Evolutionary conservation across 2,329 filamentous ascomycete species (phyloP).

Genomic region (Colletotrichum sp.): DNA sequence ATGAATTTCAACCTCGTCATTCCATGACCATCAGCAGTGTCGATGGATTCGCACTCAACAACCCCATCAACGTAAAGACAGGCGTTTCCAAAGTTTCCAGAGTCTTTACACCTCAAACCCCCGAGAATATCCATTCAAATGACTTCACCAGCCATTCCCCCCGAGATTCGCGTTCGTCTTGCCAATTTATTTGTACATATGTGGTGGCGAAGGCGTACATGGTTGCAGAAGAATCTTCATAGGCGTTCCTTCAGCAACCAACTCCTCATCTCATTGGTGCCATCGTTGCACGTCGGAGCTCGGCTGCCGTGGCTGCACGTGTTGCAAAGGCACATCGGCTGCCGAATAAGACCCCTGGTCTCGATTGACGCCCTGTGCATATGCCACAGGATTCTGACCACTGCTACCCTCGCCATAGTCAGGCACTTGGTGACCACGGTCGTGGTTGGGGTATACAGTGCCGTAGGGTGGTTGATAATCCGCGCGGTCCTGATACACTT

Average conservation of each 20-base stretch:
- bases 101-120: not conserved
- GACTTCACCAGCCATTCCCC: not conserved
- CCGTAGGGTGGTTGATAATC: not conserved
- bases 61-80: not conserved
- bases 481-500: not conserved
- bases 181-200: not conserved
- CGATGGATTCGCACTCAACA: not conserved
- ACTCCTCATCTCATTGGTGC: not conserved
- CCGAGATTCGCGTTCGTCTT: not conserved
- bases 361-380: not conserved
- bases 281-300: not conserved
- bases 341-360: not conserved
- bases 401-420: not conserved
- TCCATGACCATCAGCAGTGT: not conserved
- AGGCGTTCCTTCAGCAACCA: not conserved
- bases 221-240: not conserved
- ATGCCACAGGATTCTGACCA: not conserved
- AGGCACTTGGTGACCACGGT: not conserved
- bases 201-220: not conserved
- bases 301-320: rapidly evolving
- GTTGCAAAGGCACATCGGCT: not conserved
- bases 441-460: not conserved
- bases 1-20: not conserved
- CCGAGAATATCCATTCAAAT: not conserved
- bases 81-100: not conserved